Percentiles rank a stretch among this genome's conserved stretches.
Evolutionary conservation across 140 eudicot genomes (phyloP).

Genomic region (Senecio squalidus): DNA sequence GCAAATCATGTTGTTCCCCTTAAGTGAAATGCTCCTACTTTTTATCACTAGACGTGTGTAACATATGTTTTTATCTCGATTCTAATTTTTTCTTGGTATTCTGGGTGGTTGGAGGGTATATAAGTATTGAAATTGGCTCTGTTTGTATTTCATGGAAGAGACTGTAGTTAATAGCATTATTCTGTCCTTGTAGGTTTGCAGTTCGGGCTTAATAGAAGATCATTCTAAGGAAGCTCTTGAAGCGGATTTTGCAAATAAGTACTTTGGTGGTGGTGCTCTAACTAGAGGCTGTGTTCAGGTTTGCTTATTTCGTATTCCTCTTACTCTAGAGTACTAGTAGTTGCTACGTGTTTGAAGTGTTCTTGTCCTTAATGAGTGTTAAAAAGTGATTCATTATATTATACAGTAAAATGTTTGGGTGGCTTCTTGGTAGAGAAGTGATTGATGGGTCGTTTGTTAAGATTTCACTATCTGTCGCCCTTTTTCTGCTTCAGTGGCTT

Average conservation of each 20-base stretch:
- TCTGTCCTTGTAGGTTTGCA: constrained; percentile 41
- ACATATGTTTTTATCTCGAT: too few species aligned
- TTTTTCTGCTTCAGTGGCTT: neutral
- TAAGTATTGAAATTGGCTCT: neutral
- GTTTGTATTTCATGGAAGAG: neutral
- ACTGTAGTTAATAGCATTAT: constrained; percentile 3
- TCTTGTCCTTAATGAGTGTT: too few species aligned
- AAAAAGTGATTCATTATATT: neutral
- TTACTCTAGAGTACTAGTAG: too few species aligned
- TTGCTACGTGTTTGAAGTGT: too few species aligned
- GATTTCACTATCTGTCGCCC: neutral
- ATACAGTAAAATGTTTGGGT: neutral
- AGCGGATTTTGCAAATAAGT: constrained; percentile 89
- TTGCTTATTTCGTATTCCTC: neutral
- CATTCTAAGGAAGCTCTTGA: constrained; percentile 60
- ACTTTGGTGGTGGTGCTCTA: constrained; percentile 90
- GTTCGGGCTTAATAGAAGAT: constrained; percentile 86
- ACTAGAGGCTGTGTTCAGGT: constrained; percentile 87
- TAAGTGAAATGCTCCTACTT: neutral
- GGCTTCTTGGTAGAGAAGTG: neutral
- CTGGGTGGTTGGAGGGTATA: neutral
- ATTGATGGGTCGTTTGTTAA: neutral
- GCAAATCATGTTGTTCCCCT: neutral
- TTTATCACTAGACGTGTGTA: neutral
- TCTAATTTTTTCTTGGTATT: neutral